These are phyloP conservation scores for Colletotrichum filicis DNA, from an alignment of 2,329 filamentous ascomycete genomes.

Conservation along the genomic window DNA sequence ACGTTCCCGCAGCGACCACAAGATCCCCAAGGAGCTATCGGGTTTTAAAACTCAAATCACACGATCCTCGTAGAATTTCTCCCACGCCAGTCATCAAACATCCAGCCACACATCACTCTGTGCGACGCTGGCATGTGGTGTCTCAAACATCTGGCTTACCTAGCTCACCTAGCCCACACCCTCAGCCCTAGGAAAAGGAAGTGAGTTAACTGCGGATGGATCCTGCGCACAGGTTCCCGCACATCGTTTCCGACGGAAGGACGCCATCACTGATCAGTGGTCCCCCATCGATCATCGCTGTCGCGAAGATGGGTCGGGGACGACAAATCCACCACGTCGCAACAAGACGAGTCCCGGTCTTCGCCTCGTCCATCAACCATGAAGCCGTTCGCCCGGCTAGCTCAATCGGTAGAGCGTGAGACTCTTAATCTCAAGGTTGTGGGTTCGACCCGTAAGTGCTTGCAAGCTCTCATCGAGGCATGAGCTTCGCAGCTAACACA, in stretches of 20 bases:
- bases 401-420: constrained; percentile 80
- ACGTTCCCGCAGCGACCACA: neutral
- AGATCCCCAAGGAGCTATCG: neutral
- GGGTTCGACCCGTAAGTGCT: constrained; percentile 55
- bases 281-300: neutral
- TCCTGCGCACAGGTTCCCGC: neutral
- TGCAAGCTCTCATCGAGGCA: neutral
- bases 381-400: constrained; percentile 61
- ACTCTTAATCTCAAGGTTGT: constrained; percentile 73
- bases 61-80: neutral
- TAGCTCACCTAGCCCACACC: neutral
- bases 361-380: neutral
- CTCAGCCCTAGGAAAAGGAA: constrained; percentile 9
- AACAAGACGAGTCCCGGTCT: neutral
- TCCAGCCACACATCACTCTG: neutral
- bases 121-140: constrained; percentile 25
- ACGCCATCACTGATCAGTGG: neutral
- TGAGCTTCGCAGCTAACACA: neutral
- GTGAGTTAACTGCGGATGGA: neutral
- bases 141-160: constrained; percentile 11
- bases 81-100: neutral
- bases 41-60: neutral
- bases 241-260: neutral
- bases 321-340: neutral
- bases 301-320: neutral